These are phyloP conservation scores for Neostapfia colusana DNA, from an alignment of 176 grass and related monocot genomes.

Conservation along the genomic window DNA sequence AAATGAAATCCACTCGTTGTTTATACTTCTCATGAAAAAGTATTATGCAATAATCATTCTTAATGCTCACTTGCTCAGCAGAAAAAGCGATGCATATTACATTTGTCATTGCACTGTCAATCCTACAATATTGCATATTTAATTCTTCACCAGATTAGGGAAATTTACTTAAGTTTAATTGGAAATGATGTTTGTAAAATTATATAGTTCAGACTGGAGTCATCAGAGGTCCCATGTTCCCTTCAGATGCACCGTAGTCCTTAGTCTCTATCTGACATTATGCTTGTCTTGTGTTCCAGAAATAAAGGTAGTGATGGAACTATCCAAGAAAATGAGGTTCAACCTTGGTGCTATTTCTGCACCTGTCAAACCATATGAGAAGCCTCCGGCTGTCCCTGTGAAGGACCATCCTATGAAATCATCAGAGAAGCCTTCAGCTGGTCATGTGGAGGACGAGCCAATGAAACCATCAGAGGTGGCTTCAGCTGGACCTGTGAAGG, in stretches of 20 bases:
- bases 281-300: slow-evolving; percentile 45
- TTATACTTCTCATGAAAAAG: background rate
- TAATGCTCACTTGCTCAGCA: background rate
- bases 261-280: slow-evolving; percentile 25
- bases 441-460: slow-evolving; percentile 37
- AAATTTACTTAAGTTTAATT: background rate
- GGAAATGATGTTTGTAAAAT: background rate
- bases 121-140: background rate
- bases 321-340: slow-evolving; percentile 61
- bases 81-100: background rate
- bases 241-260: background rate
- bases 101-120: background rate
- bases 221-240: background rate
- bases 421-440: slow-evolving; percentile 43
- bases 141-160: background rate
- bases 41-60: background rate
- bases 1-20: background rate
- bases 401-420: slow-evolving; percentile 52
- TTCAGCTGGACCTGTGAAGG: slow-evolving; percentile 40
- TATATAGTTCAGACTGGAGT: background rate
- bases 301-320: slow-evolving; percentile 62
- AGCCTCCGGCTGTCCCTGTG: slow-evolving; percentile 35
- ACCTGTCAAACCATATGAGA: slow-evolving; percentile 42
- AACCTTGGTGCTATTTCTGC: slow-evolving; percentile 41
- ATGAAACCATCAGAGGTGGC: slow-evolving; percentile 37